Evolutionary conservation across 352 stramenopile genomes (phyloP), one percentile per base, ranked within the genome.

Genomic region (Phytophthora tentaculata): DNA sequence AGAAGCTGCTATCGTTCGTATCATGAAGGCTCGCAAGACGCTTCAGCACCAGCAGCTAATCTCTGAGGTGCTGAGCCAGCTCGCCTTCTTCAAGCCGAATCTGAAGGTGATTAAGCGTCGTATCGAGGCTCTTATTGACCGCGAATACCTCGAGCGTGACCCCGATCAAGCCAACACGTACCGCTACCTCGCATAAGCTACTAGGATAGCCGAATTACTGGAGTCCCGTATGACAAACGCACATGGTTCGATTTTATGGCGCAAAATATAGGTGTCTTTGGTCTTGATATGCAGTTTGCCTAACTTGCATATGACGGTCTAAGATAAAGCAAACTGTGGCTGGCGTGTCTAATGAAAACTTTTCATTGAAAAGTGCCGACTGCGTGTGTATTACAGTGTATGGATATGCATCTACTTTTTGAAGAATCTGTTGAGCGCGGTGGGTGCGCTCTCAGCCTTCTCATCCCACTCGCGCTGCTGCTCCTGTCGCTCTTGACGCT

Each of bases 21-120:
- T 99, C 82, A 99, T 99, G 98, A 99, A 99, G 84, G 96, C 96
- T 19, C 83, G 96, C 61, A 99, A 99, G 80, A 98, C 95, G 29
- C 81, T 99, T 57, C 85, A 97, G 58, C 98, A 99, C 77, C 96
- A 99, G 75, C 94, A 99, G 74, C 88, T 99, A 13, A 92, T 99
- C 47, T 98, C 97, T 37, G 97, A 99, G 79, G 97, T 99, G 55
- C 77, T 99, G 41, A 96, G 83, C 35, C 97, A 99, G 73, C 85
- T 99, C 35, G 84, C 92, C 7, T 99, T 99, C 73, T 99, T 99
- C 87, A 97, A 97, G 68, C 98, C 98, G 13, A 98, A 99, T 66
- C 86, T 98, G 49, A 98, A 98, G 80, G 93, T 95, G 52, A 98
- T 99, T 70, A 99, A 99, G 85, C 97, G 97, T 57, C 83, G 97